Conservation (phyloP, 75 land plant species). For the Chamaecyparis obtusa region DNA sequence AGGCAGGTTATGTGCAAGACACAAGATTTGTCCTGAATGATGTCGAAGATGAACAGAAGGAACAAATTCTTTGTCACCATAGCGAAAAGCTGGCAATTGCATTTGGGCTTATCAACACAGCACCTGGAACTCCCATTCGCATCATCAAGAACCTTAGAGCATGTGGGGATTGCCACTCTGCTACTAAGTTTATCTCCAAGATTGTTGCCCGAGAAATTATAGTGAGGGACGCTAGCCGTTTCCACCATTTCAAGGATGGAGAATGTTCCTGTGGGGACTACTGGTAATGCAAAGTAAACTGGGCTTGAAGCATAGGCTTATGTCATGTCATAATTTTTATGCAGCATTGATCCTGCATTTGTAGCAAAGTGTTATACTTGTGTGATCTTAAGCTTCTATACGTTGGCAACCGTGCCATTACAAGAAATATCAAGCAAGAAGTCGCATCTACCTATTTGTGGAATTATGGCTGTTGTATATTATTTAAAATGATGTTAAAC, state of each 20-base stretch:
- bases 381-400: neutral
- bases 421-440: neutral
- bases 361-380: neutral
- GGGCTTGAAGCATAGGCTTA: neutral
- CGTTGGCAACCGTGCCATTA: neutral
- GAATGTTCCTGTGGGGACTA: constrained; percentile 6
- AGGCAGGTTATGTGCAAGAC: constrained; percentile 2
- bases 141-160: constrained; percentile 10
- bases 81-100: neutral
- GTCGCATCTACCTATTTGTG: neutral
- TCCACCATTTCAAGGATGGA: constrained; percentile 8
- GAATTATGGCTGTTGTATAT: neutral
- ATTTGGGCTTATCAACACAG: neutral
- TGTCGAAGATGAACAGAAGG: constrained; percentile 11
- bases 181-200: constrained; percentile 10
- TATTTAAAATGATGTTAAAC: neutral
- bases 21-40: constrained; percentile 1
- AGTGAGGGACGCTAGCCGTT: constrained; percentile 9
- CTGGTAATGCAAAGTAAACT: constrained; percentile 6
- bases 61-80: constrained; percentile 8
- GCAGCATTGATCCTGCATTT: neutral
- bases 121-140: neutral
- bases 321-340: neutral
- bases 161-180: constrained; percentile 9
- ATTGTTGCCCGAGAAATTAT: constrained; percentile 3